Percentiles rank a stretch among this genome's conserved stretches.
phyloP scores from a whole-genome alignment of 208 protist species.

The Acanthamoeba castellanii region DNA sequence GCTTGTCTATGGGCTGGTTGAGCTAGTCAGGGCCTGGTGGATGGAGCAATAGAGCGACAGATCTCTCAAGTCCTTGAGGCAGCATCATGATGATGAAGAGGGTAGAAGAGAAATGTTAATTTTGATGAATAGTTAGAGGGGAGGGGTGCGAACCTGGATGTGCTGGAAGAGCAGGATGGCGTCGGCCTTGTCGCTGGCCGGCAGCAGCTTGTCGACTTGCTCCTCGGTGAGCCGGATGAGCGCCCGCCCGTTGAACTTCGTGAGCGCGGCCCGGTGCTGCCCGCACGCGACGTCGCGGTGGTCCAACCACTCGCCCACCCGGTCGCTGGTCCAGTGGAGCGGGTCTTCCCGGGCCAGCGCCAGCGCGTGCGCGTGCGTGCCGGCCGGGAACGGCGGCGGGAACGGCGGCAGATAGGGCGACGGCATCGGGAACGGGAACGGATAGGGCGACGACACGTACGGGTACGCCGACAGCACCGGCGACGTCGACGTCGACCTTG shows the following conservation, averaged over 20 bases:
- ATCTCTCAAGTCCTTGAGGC: neutral
- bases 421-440: slow-evolving; percentile 47
- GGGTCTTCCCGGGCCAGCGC: neutral
- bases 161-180: slow-evolving; percentile 30
- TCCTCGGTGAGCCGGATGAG: slow-evolving; percentile 38
- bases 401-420: slow-evolving; percentile 50
- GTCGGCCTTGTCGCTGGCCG: neutral
- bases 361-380: neutral
- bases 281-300: neutral
- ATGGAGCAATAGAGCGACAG: slow-evolving; percentile 36
- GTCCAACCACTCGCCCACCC: slow-evolving; percentile 11
- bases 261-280: neutral
- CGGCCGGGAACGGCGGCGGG: slow-evolving; percentile 24
- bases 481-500: neutral
- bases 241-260: slow-evolving; percentile 25
- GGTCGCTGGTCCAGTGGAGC: neutral
- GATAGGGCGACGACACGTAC: slow-evolving; percentile 51
- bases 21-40: neutral
- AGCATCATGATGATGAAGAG: neutral
- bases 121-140: too few relatives aligned
- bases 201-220: neutral
- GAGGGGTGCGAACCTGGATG: neutral
- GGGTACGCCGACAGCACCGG: neutral
- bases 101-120: too few relatives aligned
- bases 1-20: too few relatives aligned